Evolutionary conservation across 371 early-diverging fungal genomes (phyloP).

Genomic region (Nematocida minor): DNA sequence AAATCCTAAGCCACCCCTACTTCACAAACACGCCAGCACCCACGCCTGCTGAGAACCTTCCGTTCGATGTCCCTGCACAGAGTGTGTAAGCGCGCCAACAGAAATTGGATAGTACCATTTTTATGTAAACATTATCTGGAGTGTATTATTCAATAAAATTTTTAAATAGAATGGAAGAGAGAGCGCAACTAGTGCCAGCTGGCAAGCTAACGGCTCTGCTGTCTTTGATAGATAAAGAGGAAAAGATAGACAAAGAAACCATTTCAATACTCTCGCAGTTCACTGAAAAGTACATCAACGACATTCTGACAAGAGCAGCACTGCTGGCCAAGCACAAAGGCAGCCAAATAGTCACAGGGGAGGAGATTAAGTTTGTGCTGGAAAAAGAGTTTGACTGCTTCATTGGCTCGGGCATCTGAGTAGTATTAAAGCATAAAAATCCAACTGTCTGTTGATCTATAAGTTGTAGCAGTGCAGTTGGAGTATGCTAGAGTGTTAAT

Average conservation of each 20-base stretch:
- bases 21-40: conserved; percentile 78
- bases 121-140: neutral
- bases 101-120: neutral
- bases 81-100: neutral
- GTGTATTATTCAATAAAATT: neutral
- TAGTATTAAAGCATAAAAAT: too few relatives aligned
- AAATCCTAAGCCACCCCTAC: conserved; percentile 78
- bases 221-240: conserved; percentile 43
- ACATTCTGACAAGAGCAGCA: conserved; percentile 61
- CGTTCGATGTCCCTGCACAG: conserved; percentile 11
- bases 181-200: conserved; percentile 34
- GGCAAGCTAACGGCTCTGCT: conserved; percentile 9
- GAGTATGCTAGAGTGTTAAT: too few relatives aligned
- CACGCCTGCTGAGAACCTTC: conserved; percentile 72
- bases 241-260: conserved; percentile 58
- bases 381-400: conserved; percentile 66
- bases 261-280: conserved; percentile 56
- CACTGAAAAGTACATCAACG: conserved; percentile 62
- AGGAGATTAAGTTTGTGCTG: conserved; percentile 61
- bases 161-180: conserved; percentile 37
- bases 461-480: too few relatives aligned
- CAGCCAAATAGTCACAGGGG: conserved; percentile 40
- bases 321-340: conserved; percentile 60
- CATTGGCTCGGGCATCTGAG: conserved; percentile 47
- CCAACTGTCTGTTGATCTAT: too few relatives aligned